Conservation (phyloP, 768 basidiomycete genomes). For the Psilocybe subaeruginosa region DNA sequence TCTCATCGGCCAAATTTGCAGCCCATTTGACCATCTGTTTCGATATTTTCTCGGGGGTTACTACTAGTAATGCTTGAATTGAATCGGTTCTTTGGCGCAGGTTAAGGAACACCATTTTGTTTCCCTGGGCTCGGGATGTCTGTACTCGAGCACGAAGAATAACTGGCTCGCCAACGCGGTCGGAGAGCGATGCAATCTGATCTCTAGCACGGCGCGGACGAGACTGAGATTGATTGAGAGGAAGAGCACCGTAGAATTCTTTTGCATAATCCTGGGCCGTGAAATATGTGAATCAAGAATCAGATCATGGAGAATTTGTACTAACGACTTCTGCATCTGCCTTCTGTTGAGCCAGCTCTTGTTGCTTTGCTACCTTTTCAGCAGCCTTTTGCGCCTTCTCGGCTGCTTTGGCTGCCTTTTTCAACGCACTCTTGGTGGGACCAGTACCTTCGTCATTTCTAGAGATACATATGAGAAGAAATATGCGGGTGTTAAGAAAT, state of each 20-base stretch:
- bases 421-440: conserved; percentile 86
- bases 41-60: conserved; percentile 76
- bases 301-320: conserved; percentile 11
- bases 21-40: conserved; percentile 99
- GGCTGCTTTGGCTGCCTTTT: conserved; percentile 88
- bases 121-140: conserved; percentile 89
- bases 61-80: conserved; percentile 82
- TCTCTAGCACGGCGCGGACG: conserved; percentile 63
- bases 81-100: conserved; percentile 87
- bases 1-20: conserved; percentile 76
- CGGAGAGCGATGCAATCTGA: conserved; percentile 66
- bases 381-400: conserved; percentile 91
- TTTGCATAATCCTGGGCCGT: conserved; percentile 68
- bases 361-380: conserved; percentile 80
- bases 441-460: conserved; percentile 53
- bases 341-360: conserved; percentile 70
- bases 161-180: conserved; percentile 73
- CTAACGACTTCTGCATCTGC: conserved; percentile 67
- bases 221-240: conserved; percentile 90
- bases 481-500: neutral
- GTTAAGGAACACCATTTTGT: conserved; percentile 94
- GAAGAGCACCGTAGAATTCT: conserved; percentile 84
- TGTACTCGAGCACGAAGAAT: conserved; percentile 90
- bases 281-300: conserved; percentile 11
- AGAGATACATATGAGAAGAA: conserved; percentile 3